Conservation (phyloP, 805 yeast species). For the Lipomyces yamadae region DNA sequence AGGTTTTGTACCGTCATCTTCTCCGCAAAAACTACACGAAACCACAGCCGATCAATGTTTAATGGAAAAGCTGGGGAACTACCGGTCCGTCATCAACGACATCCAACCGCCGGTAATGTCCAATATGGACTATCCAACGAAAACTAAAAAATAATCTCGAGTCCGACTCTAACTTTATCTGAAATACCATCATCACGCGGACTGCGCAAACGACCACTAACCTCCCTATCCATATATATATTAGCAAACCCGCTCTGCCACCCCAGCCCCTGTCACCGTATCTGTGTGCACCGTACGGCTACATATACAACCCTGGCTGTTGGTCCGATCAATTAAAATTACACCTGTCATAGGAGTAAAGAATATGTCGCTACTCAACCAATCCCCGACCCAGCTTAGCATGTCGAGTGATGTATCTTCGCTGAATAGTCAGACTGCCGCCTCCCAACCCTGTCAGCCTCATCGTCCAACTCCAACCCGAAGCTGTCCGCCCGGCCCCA, state of each 20-base stretch:
- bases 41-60: not conserved
- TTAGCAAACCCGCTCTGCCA: not conserved
- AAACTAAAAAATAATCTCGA: not conserved
- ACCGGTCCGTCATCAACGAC: not conserved
- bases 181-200: not conserved
- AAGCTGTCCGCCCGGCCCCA: constrained; percentile 41
- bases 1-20: not conserved
- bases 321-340: not conserved
- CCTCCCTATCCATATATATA: not conserved
- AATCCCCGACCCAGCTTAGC: constrained; percentile 3
- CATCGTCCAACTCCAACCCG: constrained; percentile 3
- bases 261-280: constrained; percentile 2
- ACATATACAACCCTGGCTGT: not conserved
- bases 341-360: not conserved
- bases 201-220: not conserved
- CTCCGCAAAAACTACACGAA: not conserved
- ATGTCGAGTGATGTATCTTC: not conserved
- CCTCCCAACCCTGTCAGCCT: not conserved
- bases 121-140: not conserved
- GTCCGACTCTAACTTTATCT: not conserved
- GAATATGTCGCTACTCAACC: not conserved
- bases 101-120: not conserved
- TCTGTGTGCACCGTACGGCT: not conserved
- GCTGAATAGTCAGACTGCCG: not conserved
- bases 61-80: not conserved